Conservation (phyloP, 1,139 yeast genomes). For the Yamadazyma spencermartinsiae region DNA sequence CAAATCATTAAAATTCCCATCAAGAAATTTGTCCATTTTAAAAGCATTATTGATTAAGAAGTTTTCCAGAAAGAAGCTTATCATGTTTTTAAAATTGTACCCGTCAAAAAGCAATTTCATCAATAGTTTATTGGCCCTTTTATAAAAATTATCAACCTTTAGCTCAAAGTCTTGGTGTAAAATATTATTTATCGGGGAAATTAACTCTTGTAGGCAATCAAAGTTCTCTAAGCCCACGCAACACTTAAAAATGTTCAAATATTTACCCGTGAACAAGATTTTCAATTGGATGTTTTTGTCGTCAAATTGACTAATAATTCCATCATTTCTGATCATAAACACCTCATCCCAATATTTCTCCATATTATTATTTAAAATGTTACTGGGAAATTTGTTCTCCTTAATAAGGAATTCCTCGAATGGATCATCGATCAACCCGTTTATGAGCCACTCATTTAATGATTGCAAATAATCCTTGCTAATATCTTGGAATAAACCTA, state of each 20-base stretch:
- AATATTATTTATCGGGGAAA: slow-evolving; percentile 36
- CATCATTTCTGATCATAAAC: slow-evolving; percentile 73
- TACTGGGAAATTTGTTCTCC: slow-evolving; percentile 35
- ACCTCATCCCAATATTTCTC: slow-evolving; percentile 90
- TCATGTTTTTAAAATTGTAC: slow-evolving; percentile 49
- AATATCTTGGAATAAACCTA: slow-evolving; percentile 54
- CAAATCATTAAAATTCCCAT: slow-evolving; percentile 34
- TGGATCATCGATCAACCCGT: slow-evolving; percentile 77
- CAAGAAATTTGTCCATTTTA: slow-evolving; percentile 49
- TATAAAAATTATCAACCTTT: slow-evolving; percentile 62
- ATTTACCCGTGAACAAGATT: slow-evolving; percentile 81
- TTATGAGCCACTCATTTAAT: slow-evolving; percentile 75
- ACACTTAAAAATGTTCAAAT: slow-evolving; percentile 68
- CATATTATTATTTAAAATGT: slow-evolving; percentile 46
- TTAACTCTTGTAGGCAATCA: slow-evolving; percentile 28
- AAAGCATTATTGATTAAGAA: slow-evolving; percentile 52
- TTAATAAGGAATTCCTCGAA: slow-evolving; percentile 80
- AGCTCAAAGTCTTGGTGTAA: slow-evolving; percentile 61
- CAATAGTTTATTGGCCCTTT: slow-evolving; percentile 65
- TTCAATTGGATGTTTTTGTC: slow-evolving; percentile 58
- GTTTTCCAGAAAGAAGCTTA: slow-evolving; percentile 51
- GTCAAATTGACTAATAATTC: slow-evolving; percentile 66
- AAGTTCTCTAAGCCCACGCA: slow-evolving; percentile 49
- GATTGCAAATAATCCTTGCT: slow-evolving; percentile 66
- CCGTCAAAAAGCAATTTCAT: slow-evolving; percentile 62